phyloP scores from a whole-genome alignment of 805 yeast genomes.

The Kuraishia cidri region DNA sequence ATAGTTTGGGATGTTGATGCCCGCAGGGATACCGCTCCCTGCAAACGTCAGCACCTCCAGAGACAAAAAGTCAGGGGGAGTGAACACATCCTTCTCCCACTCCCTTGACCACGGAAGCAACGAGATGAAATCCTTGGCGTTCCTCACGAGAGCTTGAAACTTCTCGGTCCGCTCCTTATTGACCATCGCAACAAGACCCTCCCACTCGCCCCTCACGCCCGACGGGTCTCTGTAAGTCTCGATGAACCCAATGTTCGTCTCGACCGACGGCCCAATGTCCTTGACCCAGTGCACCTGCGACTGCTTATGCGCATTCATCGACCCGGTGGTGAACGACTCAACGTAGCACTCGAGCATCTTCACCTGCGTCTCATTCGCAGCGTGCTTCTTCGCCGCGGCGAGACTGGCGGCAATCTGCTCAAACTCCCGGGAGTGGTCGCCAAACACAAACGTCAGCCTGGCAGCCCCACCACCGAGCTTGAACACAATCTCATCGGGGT shows the following conservation, averaged over 20 bases:
- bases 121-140: constrained; percentile 56
- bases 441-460: constrained; percentile 50
- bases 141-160: constrained; percentile 58
- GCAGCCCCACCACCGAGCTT: constrained; percentile 30
- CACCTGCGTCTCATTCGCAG: constrained; percentile 66
- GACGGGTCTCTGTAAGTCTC: constrained; percentile 92
- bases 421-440: constrained; percentile 71
- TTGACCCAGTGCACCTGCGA: constrained; percentile 86
- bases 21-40: constrained; percentile 88
- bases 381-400: constrained; percentile 45
- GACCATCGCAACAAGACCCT: constrained; percentile 84
- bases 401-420: constrained; percentile 45
- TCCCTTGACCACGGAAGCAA: constrained; percentile 70
- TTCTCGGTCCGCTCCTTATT: constrained; percentile 81
- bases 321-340: constrained; percentile 69
- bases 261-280: constrained; percentile 71
- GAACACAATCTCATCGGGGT: constrained; percentile 36
- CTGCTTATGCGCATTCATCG: constrained; percentile 76
- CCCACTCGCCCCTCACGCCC: constrained; percentile 92
- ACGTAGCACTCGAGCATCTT: constrained; percentile 60
- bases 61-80: constrained; percentile 90
- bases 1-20: constrained; percentile 88
- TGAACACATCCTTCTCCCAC: constrained; percentile 77
- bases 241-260: constrained; percentile 82
- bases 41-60: constrained; percentile 85